Evolutionary conservation across 345 rosid genomes (phyloP).

Genomic region (Boechera divaricarpa): DNA sequence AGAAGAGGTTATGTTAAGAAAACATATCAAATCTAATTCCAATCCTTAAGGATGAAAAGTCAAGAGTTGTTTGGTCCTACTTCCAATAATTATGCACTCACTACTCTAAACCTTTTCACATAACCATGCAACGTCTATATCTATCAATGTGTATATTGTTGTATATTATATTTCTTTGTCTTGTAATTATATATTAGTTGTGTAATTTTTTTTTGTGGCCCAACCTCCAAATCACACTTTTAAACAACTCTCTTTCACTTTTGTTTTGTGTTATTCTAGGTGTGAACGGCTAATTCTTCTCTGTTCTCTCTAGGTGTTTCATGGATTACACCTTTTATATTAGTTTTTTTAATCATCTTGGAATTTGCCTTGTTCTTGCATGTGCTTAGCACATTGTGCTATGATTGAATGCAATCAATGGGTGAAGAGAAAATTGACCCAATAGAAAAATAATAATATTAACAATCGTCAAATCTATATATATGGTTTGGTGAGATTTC

Average conservation of each 20-base stretch:
- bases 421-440: conserved; percentile 21
- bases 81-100: conserved; percentile 47
- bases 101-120: conserved; percentile 35
- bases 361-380: conserved; percentile 31
- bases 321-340: conserved; percentile 38
- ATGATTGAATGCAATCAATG: conserved; percentile 35
- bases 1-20: conserved; percentile 34
- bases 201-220: conserved; percentile 7
- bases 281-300: conserved; percentile 42
- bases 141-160: conserved; percentile 12
- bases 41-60: conserved; percentile 49
- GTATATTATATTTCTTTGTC: conserved; percentile 6
- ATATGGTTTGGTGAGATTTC: conserved; percentile 37
- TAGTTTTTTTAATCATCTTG: conserved; percentile 24
- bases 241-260: conserved; percentile 43
- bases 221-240: conserved; percentile 42
- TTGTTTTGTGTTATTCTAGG: conserved; percentile 26
- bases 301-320: conserved; percentile 44
- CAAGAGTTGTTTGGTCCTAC: conserved; percentile 54
- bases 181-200: not conserved
- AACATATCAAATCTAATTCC: conserved; percentile 42
- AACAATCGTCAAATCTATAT: conserved; percentile 19
- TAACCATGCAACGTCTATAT: conserved; percentile 32
- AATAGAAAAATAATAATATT: not conserved
- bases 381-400: conserved; percentile 6